Base-by-base conservation (phyloP, 2,329 filamentous ascomycete genomes). In the Cryphonectria parasitica region DNA sequence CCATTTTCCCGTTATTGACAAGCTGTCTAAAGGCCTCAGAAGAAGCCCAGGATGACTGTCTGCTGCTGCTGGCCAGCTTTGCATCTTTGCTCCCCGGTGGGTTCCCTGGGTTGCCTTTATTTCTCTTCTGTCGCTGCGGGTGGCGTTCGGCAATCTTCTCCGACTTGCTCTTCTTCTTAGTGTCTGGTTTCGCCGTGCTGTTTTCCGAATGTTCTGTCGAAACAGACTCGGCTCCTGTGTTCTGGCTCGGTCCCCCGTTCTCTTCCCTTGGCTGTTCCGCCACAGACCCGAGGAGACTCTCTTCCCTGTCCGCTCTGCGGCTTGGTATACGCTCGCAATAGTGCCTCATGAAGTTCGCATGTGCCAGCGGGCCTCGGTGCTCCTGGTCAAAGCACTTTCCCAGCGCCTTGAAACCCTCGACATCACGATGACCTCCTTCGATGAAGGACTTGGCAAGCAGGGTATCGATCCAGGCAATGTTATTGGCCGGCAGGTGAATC, bases 401-500 rank as follows among this genome's bases (percentile, higher is more conserved):
- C 2, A 91, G 76, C 0, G 87, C 86, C 74, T 90, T 90, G 79
- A 90, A 90, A 1, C 86, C 86, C 75, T 90, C 87, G 1, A 90
- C 85, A 75, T 91, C 89, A n/a, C 84, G 83, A 22, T 86, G 84
- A 0, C 88, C 88, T 52, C 88, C 86, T 76, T 91, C 89, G 45
- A 91, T 87, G 74, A 91, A 91, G 10, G 84, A 84, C 73, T 91
- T 91, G 0, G 88, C 87, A n/a, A 91, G 79, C 1, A 91, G 79
- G 0, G 88, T 79, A 78, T 91, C 88, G 5, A 88, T 85, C 89
- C 89, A 91, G 0, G 86, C 84, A 75, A 88, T 84, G 76, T 87
- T 86, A 73, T 87, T 87, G 3, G 84, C 84, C 6, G 85, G 85
- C 7, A 87, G 77, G 77, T 87, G 85, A 65, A 87, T 86, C 85